phyloP scores from a whole-genome alignment of 805 yeast species.

The Starmerella asiatica region DNA sequence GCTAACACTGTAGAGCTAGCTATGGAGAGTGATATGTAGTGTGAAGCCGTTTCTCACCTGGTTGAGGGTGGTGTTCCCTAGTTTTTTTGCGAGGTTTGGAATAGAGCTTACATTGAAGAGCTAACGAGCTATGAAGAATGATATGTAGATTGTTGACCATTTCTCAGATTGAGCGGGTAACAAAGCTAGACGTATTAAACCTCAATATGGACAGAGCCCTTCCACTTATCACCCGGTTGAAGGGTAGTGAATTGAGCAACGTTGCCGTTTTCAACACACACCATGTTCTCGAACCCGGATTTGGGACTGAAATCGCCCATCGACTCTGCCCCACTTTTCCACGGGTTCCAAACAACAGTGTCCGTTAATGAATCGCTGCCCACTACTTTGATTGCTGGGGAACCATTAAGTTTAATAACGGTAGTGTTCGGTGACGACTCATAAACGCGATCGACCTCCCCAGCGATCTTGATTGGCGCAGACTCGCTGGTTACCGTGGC shows the following conservation, averaged over 20 bases:
- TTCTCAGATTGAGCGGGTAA: too few relatives aligned
- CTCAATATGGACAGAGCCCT: conserved; percentile 29
- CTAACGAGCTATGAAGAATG: too few relatives aligned
- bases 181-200: too few relatives aligned
- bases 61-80: too few relatives aligned
- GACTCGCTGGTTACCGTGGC: conserved; percentile 30
- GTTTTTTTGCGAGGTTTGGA: too few relatives aligned
- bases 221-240: conserved; percentile 64
- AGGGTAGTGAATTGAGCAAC: conserved; percentile 56
- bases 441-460: conserved; percentile 80
- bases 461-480: conserved; percentile 22
- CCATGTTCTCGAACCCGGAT: conserved; percentile 69
- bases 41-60: too few relatives aligned
- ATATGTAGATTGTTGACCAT: too few relatives aligned
- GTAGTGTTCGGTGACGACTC: conserved; percentile 38
- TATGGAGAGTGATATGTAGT: too few relatives aligned
- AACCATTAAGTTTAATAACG: conserved; percentile 58
- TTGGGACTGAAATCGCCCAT: conserved; percentile 87
- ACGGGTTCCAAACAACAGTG: conserved; percentile 94
- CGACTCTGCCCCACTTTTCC: conserved; percentile 67
- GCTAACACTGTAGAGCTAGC: too few relatives aligned
- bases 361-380: conserved; percentile 42
- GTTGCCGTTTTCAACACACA: conserved; percentile 89
- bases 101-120: too few relatives aligned
- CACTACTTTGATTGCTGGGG: conserved; percentile 51